Percentiles rank a stretch among this genome's conserved stretches.
These are phyloP conservation scores for Kalmanozyma brasiliensis DNA, from an alignment of 1,284 basidiomycete species.

Conservation along the genomic window DNA sequence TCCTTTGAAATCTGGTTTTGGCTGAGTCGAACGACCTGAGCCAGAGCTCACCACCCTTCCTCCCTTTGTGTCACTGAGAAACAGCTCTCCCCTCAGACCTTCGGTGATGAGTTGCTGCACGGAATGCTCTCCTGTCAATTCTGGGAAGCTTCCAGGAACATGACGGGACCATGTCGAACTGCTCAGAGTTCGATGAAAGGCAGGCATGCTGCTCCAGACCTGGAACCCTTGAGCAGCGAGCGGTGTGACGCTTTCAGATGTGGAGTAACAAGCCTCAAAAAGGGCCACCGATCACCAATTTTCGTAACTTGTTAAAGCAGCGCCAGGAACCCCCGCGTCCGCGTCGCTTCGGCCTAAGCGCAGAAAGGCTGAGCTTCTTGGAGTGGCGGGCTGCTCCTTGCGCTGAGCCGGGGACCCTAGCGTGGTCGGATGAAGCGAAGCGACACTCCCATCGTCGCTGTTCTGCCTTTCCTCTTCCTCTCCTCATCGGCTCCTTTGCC, in stretches of 20 bases:
- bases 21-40: slow-evolving; percentile 4
- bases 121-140: too few species aligned
- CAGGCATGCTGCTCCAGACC: too few species aligned
- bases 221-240: too few species aligned
- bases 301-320: not conserved
- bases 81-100: too few species aligned
- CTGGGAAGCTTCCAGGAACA: too few species aligned
- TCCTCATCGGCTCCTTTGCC: slow-evolving; percentile 41
- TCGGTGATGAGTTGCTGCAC: too few species aligned
- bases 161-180: too few species aligned
- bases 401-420: not conserved
- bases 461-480: too few species aligned
- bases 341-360: too few species aligned
- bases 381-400: not conserved
- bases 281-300: slow-evolving; percentile 3
- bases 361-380: not conserved
- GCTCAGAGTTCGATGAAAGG: too few species aligned
- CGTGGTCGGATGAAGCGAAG: not conserved
- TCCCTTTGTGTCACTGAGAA: slow-evolving; percentile 1
- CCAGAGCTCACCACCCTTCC: not conserved
- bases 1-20: not conserved
- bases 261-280: too few species aligned
- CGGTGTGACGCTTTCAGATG: not conserved
- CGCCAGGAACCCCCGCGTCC: too few species aligned
- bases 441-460: not conserved